Evolutionary conservation across 1,139 yeast genomes (phyloP).

Genomic region (Blastobotrys ciferrii): DNA sequence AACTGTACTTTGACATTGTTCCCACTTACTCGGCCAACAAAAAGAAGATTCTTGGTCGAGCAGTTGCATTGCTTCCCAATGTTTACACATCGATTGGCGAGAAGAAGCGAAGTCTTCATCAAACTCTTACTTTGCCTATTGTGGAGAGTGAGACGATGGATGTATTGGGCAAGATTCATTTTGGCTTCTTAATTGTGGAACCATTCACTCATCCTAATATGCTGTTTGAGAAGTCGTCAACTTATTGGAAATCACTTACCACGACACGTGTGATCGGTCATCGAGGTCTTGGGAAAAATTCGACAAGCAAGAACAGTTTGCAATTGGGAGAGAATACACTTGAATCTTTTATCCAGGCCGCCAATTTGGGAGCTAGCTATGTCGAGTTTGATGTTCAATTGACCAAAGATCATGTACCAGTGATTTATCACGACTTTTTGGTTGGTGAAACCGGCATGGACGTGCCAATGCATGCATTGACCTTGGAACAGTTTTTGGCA

Average conservation of each 20-base stretch:
- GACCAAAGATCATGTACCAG: constrained; percentile 91
- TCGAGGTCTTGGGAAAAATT: constrained; percentile 90
- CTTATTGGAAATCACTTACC: constrained; percentile 89
- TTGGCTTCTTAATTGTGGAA: constrained; percentile 69
- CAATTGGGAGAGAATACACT: constrained; percentile 96
- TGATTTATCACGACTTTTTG: constrained; percentile 89
- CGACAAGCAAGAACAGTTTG: constrained; percentile 64
- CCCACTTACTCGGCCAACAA: constrained; percentile 76
- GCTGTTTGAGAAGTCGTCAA: constrained; percentile 67
- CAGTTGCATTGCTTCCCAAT: constrained; percentile 69
- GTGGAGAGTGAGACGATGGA: constrained; percentile 70
- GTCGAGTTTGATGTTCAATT: constrained; percentile 92
- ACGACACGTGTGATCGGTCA: constrained; percentile 95
- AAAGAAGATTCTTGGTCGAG: constrained; percentile 71
- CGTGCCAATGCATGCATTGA: constrained; percentile 91
- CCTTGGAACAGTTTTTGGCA: constrained; percentile 83
- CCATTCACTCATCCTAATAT: constrained; percentile 74
- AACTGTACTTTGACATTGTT: constrained; percentile 79
- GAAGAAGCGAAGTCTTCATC: constrained; percentile 64
- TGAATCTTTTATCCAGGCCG: constrained; percentile 94
- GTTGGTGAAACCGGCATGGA: constrained; percentile 97
- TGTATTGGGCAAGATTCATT: constrained; percentile 71
- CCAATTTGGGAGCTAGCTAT: constrained; percentile 78
- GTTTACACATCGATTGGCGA: constrained; percentile 70
- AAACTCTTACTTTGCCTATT: constrained; percentile 71